Conservation (phyloP, 2,329 filamentous ascomycete genomes). For the Fusarium metavorans region DNA sequence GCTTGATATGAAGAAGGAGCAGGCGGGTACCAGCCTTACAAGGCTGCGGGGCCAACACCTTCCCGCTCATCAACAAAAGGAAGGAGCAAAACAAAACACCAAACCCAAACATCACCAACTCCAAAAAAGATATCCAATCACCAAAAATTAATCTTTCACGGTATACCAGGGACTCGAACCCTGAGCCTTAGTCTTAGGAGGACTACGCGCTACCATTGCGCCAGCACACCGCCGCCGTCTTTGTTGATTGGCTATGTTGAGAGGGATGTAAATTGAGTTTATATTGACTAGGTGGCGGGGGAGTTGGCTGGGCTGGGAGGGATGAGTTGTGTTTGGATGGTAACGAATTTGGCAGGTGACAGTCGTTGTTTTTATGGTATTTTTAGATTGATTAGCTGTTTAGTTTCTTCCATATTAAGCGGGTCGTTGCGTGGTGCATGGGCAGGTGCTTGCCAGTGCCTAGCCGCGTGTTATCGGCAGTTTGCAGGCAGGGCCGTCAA, state of each 20-base stretch:
- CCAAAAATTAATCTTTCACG: constrained; percentile 15
- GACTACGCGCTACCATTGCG: constrained; percentile 56
- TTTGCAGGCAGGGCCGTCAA: background rate
- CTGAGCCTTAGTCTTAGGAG: constrained; percentile 57
- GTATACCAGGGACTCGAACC: constrained; percentile 56
- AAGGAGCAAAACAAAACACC: constrained; percentile 11
- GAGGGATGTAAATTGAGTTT: background rate
- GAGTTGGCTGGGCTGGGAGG: background rate
- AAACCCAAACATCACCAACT: background rate
- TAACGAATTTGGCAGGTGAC: background rate
- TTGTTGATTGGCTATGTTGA: constrained; percentile 34
- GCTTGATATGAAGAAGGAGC: background rate
- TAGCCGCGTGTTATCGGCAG: background rate
- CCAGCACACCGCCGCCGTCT: constrained; percentile 46
- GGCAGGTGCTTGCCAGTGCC: background rate
- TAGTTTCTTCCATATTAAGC: background rate
- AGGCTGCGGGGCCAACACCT: background rate
- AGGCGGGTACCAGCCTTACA: background rate
- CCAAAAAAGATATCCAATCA: background rate
- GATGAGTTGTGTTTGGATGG: background rate
- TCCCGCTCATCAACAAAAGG: background rate
- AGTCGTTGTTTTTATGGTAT: background rate
- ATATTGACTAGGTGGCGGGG: constrained; percentile 12
- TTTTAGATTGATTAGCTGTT: background rate
- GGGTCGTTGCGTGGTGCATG: background rate